Evolutionary conservation across 2,329 filamentous ascomycete species (phyloP).

Genomic region (Helicocarpus griseus): DNA sequence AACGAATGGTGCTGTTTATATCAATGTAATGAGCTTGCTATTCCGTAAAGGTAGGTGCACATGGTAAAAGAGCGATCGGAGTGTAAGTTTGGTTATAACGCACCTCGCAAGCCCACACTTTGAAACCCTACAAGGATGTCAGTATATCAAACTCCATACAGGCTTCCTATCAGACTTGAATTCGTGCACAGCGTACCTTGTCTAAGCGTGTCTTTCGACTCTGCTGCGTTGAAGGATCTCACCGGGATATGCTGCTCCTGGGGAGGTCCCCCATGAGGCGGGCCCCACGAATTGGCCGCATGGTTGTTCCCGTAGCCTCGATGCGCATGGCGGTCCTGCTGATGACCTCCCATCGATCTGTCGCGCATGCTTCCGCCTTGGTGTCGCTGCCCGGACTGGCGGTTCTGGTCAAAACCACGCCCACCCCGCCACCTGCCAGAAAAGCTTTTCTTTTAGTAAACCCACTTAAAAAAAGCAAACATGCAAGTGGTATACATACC

Average conservation of each 20-base stretch:
- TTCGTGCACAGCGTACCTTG: slow-evolving; percentile 21
- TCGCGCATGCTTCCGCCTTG: slow-evolving; percentile 18
- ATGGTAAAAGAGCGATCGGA: neutral
- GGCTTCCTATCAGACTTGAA: neutral
- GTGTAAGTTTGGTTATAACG: neutral
- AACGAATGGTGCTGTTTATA: slow-evolving; percentile 10
- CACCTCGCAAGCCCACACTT: slow-evolving; percentile 23
- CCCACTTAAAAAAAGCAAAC: slow-evolving; percentile 1
- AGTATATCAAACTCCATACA: neutral
- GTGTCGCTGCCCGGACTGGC: slow-evolving; percentile 29
- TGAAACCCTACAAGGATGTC: slow-evolving; percentile 12
- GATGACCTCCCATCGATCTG: slow-evolving; percentile 20
- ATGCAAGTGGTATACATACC: slow-evolving; percentile 17
- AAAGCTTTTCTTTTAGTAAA: slow-evolving; percentile 2
- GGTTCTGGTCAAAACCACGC: slow-evolving; percentile 26
- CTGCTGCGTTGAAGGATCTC: slow-evolving; percentile 34
- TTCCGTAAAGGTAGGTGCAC: neutral
- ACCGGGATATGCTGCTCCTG: slow-evolving; percentile 35
- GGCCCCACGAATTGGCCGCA: slow-evolving; percentile 19
- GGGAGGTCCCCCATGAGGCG: slow-evolving; percentile 10
- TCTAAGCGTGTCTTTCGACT: slow-evolving; percentile 32
- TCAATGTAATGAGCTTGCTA: slow-evolving; percentile 4
- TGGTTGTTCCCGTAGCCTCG: slow-evolving; percentile 23
- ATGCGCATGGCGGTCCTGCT: slow-evolving; percentile 20
- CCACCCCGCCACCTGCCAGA: slow-evolving; percentile 31